Base-by-base conservation (phyloP, 1,284 basidiomycete genomes). In the Apiotrichum gamsii region DNA sequence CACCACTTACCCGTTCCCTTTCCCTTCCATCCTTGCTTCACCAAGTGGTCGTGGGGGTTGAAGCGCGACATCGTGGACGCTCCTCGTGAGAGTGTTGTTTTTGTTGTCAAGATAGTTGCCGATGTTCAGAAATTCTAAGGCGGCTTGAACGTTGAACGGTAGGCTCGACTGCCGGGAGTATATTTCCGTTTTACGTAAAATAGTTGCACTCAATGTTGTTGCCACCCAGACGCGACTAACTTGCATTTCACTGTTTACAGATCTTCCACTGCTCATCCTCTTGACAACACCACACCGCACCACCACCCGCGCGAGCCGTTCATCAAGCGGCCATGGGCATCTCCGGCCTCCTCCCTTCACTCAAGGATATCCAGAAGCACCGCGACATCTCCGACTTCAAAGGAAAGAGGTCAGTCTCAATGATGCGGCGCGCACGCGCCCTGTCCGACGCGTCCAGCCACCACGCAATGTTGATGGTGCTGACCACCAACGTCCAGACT, bases 321-420 rank as follows among this genome's bases (percentile, higher is more conserved):
- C n/a, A 19, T n/a, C 30, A 34, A 31, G 10, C 11, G 14, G 31
- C 41, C 19, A 94, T 94, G 90, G 94, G 93, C 35, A 96, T 98
- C 52, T 80, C 84, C 54, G 94, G 94, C n/a, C 80, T 98, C 30
- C 75, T 98, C 28, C 89, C 91, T 21, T 79, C 94, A 25, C 80
- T 98, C 60, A 95, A 93, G 76, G 83, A 91, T 47, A 90, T 94
- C 29, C 87, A 90, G 64, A 79, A 79, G 47, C 80, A 80, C 47
- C 80, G 78, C 48, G 84, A 89, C 62, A 78, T 96, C 50, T 84
- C 82, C 9, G 84, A 90, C 44, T 91, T 85, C 67, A 72, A 78
- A 41, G 90, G 87, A 9, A 82, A 90, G 66, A 87, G 82, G 73
- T 74, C 49, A 43, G 64, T 61, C 19, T n/a, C n/a, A n/a, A n/a